Evolutionary conservation across 2,329 filamentous ascomycete genomes (phyloP), one percentile per base, ranked within the genome.

Genomic region (Diatrype stigma): DNA sequence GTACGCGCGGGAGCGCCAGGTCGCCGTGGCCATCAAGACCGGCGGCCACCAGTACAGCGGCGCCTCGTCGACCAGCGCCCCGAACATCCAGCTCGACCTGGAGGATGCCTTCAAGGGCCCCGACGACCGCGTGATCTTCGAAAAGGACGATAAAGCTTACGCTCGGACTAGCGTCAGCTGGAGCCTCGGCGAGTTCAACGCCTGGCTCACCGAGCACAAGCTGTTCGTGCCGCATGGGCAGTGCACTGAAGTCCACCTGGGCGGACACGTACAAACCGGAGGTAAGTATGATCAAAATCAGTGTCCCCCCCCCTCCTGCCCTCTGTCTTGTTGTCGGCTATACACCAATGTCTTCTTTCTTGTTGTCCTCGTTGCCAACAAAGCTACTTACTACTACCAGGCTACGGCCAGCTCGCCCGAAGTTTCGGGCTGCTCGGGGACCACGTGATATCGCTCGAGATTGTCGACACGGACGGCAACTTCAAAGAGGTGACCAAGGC

Each of bases 341-440:
- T n/a, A n/a, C n/a, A n/a, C n/a, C n/a, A n/a, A n/a, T n/a, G n/a
- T n/a, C n/a, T n/a, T n/a, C n/a, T n/a, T n/a, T n/a, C n/a, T n/a
- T n/a, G n/a, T n/a, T n/a, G n/a, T n/a, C n/a, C n/a, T n/a, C n/a
- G n/a, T n/a, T 6, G 26, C 35, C 19, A 23, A 44, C 59, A 45
- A 57, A 34, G 11, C 22, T 16, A 4, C n/a, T 30, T 16, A 19
- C 2, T 22, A 64, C 34, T 16, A 19, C 2, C 19, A 64, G 62
- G 61, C 3, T 77, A 74, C 46, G 74, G 75, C 1, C 73, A 75
- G 51, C 63, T 77, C 1, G 72, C 63, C 4, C 72, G 75, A 6
- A 73, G 71, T 54, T 78, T 78, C 45, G 81, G 81, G 1, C 67
- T 84, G 0, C 73, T 72, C 3, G 79, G 78, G 1, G 81, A 84